These are phyloP conservation scores for Diaporthe velutina DNA, from an alignment of 2,329 filamentous ascomycete species.

Conservation along the genomic window DNA sequence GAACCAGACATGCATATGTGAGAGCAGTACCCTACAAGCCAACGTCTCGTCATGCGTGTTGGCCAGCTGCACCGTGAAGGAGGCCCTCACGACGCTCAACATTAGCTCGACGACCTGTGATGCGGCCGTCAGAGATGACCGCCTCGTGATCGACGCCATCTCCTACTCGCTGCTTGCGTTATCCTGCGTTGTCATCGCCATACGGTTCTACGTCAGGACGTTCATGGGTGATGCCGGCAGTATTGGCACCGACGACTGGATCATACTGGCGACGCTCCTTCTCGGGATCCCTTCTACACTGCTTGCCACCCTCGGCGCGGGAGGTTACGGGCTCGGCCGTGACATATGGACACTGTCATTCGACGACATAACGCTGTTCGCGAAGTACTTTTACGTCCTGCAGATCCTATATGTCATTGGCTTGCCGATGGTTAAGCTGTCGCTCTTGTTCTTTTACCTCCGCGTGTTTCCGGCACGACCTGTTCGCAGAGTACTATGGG, in stretches of 20 bases:
- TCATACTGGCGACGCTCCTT: slow-evolving; percentile 36
- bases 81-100: slow-evolving; percentile 22
- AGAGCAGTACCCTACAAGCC: not conserved
- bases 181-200: slow-evolving; percentile 8
- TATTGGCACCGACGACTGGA: slow-evolving; percentile 42
- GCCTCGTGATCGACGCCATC: not conserved
- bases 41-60: slow-evolving; percentile 22
- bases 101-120: slow-evolving; percentile 11
- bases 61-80: slow-evolving; percentile 31
- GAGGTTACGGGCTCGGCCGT: slow-evolving; percentile 43
- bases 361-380: slow-evolving; percentile 45
- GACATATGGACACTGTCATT: slow-evolving; percentile 47
- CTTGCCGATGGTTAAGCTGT: slow-evolving; percentile 33
- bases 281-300: slow-evolving; percentile 39
- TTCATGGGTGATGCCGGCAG: slow-evolving; percentile 27
- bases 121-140: not conserved
- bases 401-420: slow-evolving; percentile 39
- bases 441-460: slow-evolving; percentile 36
- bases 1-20: slow-evolving; percentile 37
- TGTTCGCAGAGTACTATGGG: slow-evolving; percentile 29
- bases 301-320: slow-evolving; percentile 33
- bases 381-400: slow-evolving; percentile 44
- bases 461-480: slow-evolving; percentile 26
- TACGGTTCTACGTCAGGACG: slow-evolving; percentile 39
- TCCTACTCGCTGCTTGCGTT: slow-evolving; percentile 28